Percentiles rank a stretch among this genome's conserved stretches.
phyloP scores from a whole-genome alignment of 2,329 filamentous ascomycete species.

The Periconia sp. region DNA sequence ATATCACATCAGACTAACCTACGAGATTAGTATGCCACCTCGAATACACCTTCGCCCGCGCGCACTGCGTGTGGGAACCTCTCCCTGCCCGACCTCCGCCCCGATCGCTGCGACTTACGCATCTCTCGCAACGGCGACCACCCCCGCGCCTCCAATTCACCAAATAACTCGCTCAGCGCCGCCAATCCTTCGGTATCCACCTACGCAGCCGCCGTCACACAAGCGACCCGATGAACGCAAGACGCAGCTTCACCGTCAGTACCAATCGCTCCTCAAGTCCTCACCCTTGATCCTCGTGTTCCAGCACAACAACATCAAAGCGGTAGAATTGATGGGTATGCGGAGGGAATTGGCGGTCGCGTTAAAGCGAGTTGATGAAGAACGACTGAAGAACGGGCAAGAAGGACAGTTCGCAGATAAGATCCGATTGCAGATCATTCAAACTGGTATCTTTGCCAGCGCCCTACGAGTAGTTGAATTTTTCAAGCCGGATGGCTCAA shows the following conservation, averaged over 20 bases:
- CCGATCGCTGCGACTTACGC: slow-evolving; percentile 50
- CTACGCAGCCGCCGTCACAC: slow-evolving; percentile 83
- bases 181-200: slow-evolving; percentile 54
- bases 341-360: slow-evolving; percentile 67
- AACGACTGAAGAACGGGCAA: slow-evolving; percentile 61
- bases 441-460: slow-evolving; percentile 85
- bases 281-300: slow-evolving; percentile 85
- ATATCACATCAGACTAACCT: neutral
- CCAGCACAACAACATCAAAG: slow-evolving; percentile 75
- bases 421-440: slow-evolving; percentile 79
- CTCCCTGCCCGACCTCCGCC: slow-evolving; percentile 17
- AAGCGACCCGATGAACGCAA: slow-evolving; percentile 86
- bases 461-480: slow-evolving; percentile 87
- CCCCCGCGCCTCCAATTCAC: slow-evolving; percentile 55
- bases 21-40: slow-evolving; percentile 35
- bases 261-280: slow-evolving; percentile 84
- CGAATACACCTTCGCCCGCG: slow-evolving; percentile 40
- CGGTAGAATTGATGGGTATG: slow-evolving; percentile 73
- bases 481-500: slow-evolving; percentile 50
- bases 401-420: slow-evolving; percentile 54
- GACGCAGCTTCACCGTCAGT: slow-evolving; percentile 82
- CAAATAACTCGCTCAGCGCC: slow-evolving; percentile 49
- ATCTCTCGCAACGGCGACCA: slow-evolving; percentile 53
- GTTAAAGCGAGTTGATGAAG: slow-evolving; percentile 67
- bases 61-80: slow-evolving; percentile 29